These are phyloP conservation scores for Setaria viridis DNA, from an alignment of 202 grass and related monocot genomes.

Conservation along the genomic window DNA sequence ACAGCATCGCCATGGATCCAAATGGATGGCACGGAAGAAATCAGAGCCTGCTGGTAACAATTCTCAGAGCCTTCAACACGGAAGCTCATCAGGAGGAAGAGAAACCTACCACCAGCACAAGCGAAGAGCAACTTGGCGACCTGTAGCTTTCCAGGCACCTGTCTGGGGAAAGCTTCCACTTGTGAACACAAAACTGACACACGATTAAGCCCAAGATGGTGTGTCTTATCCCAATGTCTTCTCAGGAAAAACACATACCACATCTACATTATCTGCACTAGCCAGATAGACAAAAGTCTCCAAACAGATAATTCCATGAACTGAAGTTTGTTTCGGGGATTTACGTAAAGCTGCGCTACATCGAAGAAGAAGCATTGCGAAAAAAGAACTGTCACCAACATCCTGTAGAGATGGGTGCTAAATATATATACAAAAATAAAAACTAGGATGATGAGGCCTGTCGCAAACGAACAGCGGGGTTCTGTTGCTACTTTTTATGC, in stretches of 20 bases:
- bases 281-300: not conserved
- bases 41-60: not conserved
- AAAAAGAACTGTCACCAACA: slow-evolving; percentile 52
- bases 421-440: slow-evolving; percentile 50
- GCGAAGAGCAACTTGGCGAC: slow-evolving; percentile 25
- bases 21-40: slow-evolving; percentile 16
- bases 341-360: slow-evolving; percentile 44
- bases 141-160: slow-evolving; percentile 23
- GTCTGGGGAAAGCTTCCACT: slow-evolving; percentile 24
- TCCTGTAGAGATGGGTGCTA: slow-evolving; percentile 58
- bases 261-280: not conserved
- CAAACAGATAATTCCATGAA: slow-evolving; percentile 29
- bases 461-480: slow-evolving; percentile 38
- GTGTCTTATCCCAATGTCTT: not conserved
- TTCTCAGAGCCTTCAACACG: slow-evolving; percentile 6
- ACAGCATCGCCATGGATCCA: not conserved
- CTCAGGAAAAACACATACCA: slow-evolving; percentile 1
- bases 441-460: slow-evolving; percentile 49
- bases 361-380: slow-evolving; percentile 28
- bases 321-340: slow-evolving; percentile 29
- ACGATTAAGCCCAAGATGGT: not conserved
- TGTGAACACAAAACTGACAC: slow-evolving; percentile 20
- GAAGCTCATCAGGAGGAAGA: slow-evolving; percentile 15
- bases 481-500: slow-evolving; percentile 71
- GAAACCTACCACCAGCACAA: slow-evolving; percentile 9